Base-by-base conservation (phyloP, 2,329 filamentous ascomycete genomes). In the Cladosporium sp. region DNA sequence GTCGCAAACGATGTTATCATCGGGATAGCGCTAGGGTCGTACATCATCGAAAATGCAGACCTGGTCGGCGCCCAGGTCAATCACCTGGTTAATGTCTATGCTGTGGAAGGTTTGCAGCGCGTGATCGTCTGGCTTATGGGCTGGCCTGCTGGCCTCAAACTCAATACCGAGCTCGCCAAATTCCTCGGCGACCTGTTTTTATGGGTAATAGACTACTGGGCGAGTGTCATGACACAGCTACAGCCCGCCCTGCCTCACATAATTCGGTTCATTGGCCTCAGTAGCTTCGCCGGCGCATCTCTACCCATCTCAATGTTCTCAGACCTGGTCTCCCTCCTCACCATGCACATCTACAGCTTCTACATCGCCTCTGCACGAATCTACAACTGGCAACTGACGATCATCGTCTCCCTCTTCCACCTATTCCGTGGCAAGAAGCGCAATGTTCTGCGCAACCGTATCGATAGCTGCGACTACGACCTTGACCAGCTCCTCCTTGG, bases 161-260 rank as follows among this genome's bases (percentile, higher is more conserved):
- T 99, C 36, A 99, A 99, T 71, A 92, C 85, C 56, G 93, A 99
- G 73, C 79, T 99, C 37, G 94, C 92, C 2, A 83, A 84, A n/a
- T 99, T 99, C 66, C 81, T 99, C 12, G 94, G 94, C 62, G 93
- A 97, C 68, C 77, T 99, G 3, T 99, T 99, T 69, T 78, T 97
- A 2, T 99, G 94, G 94, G 94, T 99, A 48, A 97, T 99, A 63
- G 92, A 97, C 64, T 95, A 97, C 70, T 99, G 94, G 94, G 89
- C 90, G 58, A 88, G 82, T 65, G 94, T 87, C 68, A 90, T 97
- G 68, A 82, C 84, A 58, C 82, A 88, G 35, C 77, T 97, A 12
- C 84, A 87, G 54, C 93, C 94, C 1, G 81, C 86, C 37, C 78
- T 99, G n/a, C 91, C 92, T 10, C 83, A 85, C 59, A 82, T 99